A percentile compares a stretch with the other conserved stretches of the same genome.
phyloP scores from a whole-genome alignment of 75 land plant species.

The Isoetes taiwanensis region DNA sequence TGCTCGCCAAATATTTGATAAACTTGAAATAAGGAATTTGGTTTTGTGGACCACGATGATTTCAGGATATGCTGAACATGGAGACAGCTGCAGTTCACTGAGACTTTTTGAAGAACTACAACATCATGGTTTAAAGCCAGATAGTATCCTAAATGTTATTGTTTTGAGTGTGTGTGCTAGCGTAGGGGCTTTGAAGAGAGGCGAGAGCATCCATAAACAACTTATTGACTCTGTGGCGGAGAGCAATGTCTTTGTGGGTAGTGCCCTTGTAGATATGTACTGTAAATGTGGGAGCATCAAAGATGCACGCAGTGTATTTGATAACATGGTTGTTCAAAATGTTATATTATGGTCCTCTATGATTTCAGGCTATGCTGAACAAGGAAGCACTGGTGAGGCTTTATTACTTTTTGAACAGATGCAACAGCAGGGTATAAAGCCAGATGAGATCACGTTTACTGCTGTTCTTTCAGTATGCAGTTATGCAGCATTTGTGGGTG shows the following conservation, averaged over 20 bases:
- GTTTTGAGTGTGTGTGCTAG: background rate
- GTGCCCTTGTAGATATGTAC: slow-evolving; percentile 6
- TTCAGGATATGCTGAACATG: slow-evolving; percentile 36
- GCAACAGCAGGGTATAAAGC: slow-evolving; percentile 8
- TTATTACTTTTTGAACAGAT: background rate
- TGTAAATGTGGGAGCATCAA: background rate
- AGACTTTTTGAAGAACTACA: slow-evolving; percentile 40
- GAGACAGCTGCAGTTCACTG: slow-evolving; percentile 27
- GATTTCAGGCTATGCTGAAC: slow-evolving; percentile 6
- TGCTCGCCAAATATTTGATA: slow-evolving; percentile 27
- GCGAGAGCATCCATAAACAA: too few species aligned
- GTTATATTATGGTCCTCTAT: slow-evolving; percentile 7
- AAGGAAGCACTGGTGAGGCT: background rate
- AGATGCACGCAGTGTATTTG: slow-evolving; percentile 5
- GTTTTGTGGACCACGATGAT: slow-evolving; percentile 48
- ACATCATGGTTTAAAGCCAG: background rate
- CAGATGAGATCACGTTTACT: background rate
- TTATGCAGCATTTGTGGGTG: too few species aligned
- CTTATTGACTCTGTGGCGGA: too few species aligned
- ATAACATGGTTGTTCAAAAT: background rate
- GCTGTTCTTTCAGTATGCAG: slow-evolving; percentile 1
- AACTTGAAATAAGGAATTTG: slow-evolving; percentile 23
- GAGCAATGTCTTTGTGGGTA: too few species aligned
- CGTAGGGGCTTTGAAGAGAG: too few species aligned
- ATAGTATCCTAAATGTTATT: background rate